Conservation (phyloP, 805 yeast genomes). For the Brettanomyces nanus region DNA sequence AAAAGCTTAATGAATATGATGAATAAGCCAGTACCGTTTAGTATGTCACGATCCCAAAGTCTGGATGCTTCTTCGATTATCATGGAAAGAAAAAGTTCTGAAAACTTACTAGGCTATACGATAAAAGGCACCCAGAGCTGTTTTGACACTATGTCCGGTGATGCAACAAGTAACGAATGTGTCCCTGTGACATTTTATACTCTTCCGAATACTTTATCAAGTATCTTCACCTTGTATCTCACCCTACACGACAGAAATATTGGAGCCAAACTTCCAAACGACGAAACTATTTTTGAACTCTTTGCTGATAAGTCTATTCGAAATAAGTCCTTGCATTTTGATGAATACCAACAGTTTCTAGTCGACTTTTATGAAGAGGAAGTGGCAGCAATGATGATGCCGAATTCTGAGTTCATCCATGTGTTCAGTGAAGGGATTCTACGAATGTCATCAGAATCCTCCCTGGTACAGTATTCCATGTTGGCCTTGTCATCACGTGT, state of each 20-base stretch:
- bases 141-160: background rate
- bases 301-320: constrained; percentile 19
- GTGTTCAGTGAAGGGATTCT: constrained; percentile 28
- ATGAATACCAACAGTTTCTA: constrained; percentile 27
- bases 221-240: constrained; percentile 32
- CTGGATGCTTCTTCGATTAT: too few relatives aligned
- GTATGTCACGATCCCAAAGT: background rate
- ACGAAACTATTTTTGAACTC: constrained; percentile 19
- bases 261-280: constrained; percentile 15
- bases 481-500: constrained; percentile 24
- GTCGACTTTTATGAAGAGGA: constrained; percentile 29
- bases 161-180: background rate
- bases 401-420: constrained; percentile 19
- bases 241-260: constrained; percentile 17
- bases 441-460: constrained; percentile 30
- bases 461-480: constrained; percentile 19
- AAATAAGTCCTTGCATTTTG: constrained; percentile 15
- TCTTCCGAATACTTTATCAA: constrained; percentile 28
- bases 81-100: too few relatives aligned
- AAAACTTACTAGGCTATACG: background rate
- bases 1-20: background rate
- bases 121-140: background rate
- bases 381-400: constrained; percentile 24
- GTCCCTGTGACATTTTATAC: constrained; percentile 12
- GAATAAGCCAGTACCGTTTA: background rate